A percentile compares a stretch with the other conserved stretches of the same genome.
Evolutionary conservation across 495 filamentous ascomycete species (phyloP).

Genomic region (Penicillium ochrochloron): DNA sequence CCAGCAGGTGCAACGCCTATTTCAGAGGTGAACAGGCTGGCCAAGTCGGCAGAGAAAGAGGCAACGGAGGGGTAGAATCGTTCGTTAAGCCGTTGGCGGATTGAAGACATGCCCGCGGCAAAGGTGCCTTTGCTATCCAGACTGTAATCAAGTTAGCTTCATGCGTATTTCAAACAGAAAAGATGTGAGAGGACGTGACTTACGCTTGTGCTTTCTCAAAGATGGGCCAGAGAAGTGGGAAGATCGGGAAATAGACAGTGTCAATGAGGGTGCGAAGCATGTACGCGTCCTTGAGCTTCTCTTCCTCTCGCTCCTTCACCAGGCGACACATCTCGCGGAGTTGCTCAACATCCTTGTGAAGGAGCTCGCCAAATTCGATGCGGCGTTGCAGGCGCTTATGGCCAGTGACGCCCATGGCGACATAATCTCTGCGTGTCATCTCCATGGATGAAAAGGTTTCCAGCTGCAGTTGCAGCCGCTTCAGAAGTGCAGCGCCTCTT

Average conservation of each 20-base stretch:
- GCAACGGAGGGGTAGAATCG: constrained; percentile 76
- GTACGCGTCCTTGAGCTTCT: constrained; percentile 76
- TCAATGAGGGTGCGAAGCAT: constrained; percentile 78
- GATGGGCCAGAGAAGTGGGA: constrained; percentile 75
- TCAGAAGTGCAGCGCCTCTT: constrained; percentile 86
- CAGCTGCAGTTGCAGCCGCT: constrained; percentile 83
- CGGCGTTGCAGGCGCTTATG: constrained; percentile 75
- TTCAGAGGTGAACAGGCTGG: constrained; percentile 67
- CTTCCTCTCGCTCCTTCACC: constrained; percentile 71
- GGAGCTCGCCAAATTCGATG: constrained; percentile 81
- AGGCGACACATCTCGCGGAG: constrained; percentile 69
- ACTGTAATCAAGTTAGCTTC: constrained; percentile 55
- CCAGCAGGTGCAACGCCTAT: constrained; percentile 61
- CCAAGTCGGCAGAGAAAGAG: constrained; percentile 74
- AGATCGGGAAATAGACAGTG: constrained; percentile 86
- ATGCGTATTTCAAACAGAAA: neutral
- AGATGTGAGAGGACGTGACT: constrained; percentile 35
- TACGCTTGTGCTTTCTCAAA: constrained; percentile 78
- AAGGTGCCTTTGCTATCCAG: constrained; percentile 76
- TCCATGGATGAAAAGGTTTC: constrained; percentile 97
- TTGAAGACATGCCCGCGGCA: constrained; percentile 60
- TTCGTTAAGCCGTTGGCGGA: constrained; percentile 68
- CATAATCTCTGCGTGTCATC: constrained; percentile 89
- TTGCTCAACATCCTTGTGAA: constrained; percentile 76
- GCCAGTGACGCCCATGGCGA: constrained; percentile 85